phyloP scores from a whole-genome alignment of 768 basidiomycete species.

The Phlebiopsis flavidoalba region DNA sequence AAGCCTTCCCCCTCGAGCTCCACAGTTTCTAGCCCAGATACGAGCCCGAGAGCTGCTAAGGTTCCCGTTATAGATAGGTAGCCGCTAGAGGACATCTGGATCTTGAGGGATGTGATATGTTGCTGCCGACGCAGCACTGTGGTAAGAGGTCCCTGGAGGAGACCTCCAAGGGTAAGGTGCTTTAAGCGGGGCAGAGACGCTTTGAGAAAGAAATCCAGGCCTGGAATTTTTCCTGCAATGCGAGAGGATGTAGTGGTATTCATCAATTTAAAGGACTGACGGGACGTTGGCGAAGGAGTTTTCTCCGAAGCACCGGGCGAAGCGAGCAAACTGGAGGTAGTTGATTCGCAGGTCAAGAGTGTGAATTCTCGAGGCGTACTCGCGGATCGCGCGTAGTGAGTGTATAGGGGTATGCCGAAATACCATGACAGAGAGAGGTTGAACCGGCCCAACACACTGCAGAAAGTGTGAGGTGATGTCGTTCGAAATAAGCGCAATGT shows the following conservation, averaged over 20 bases:
- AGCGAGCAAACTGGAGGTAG: background rate
- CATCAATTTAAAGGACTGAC: background rate
- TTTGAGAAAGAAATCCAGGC: no score
- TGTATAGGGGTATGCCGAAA: background rate
- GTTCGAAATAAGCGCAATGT: background rate
- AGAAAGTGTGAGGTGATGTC: background rate
- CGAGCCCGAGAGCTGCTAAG: background rate
- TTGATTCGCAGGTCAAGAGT: background rate
- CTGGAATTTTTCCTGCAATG: no score
- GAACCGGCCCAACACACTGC: no score
- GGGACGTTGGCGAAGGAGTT: background rate
- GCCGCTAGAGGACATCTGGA: background rate
- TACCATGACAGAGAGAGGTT: background rate
- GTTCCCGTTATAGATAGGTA: background rate
- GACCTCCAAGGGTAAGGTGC: no score
- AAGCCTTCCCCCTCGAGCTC: background rate
- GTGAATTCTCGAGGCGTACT: background rate
- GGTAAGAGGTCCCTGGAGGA: no score
- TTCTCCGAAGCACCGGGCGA: background rate
- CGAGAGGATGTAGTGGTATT: no score
- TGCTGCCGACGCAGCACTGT: background rate
- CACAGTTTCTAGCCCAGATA: background rate
- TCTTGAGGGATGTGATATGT: background rate
- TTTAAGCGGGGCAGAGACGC: no score
- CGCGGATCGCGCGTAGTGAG: background rate